A percentile compares a stretch with the other conserved stretches of the same genome.
Evolutionary conservation across 108 stramenopile genomes (phyloP).

Genomic region (Skeletonema potamos): DNA sequence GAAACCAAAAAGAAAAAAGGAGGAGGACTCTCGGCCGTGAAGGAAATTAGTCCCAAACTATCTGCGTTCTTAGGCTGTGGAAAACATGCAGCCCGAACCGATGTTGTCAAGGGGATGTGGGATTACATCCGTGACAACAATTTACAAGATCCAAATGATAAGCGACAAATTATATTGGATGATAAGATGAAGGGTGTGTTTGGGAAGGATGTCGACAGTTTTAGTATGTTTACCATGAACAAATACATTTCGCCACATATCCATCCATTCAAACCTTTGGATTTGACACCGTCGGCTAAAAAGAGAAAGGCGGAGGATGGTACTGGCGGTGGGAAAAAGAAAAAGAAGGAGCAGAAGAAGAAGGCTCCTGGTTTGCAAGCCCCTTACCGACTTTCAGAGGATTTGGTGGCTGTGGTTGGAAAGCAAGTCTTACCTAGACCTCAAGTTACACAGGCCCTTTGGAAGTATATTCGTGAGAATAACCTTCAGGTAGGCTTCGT

Average conservation of each 20-base stretch:
- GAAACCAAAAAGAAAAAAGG: conserved; percentile 53
- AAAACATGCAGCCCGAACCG: conserved; percentile 68
- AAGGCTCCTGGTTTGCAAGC: conserved; percentile 66
- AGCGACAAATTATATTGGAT: conserved; percentile 78
- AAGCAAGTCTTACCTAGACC: conserved; percentile 72
- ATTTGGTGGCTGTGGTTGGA: conserved; percentile 65
- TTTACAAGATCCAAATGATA: conserved; percentile 87
- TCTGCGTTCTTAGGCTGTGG: conserved; percentile 64
- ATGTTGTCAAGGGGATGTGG: conserved; percentile 84
- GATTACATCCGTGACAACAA: conserved; percentile 81
- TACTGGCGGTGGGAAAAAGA: conserved; percentile 9
- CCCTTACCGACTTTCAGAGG: conserved; percentile 74
- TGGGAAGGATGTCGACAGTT: conserved; percentile 30
- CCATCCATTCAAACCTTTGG: conserved; percentile 77
- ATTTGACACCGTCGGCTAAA: conserved; percentile 56
- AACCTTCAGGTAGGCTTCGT: conserved; percentile 57
- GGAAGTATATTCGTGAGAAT: conserved; percentile 87
- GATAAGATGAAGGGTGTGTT: conserved; percentile 48
- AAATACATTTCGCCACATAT: conserved; percentile 67
- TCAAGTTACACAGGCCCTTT: conserved; percentile 79
- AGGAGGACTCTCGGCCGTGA: conserved; percentile 61
- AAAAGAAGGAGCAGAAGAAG: conserved; percentile 49
- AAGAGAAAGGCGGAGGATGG: conserved; percentile 40
- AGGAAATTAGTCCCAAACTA: conserved; percentile 65
- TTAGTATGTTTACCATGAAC: conserved; percentile 41